Percentiles rank a stretch among this genome's conserved stretches.
These are phyloP conservation scores for Globisporangium rhizosaccharum DNA, from an alignment of 352 stramenopile species.

Conservation along the genomic window DNA sequence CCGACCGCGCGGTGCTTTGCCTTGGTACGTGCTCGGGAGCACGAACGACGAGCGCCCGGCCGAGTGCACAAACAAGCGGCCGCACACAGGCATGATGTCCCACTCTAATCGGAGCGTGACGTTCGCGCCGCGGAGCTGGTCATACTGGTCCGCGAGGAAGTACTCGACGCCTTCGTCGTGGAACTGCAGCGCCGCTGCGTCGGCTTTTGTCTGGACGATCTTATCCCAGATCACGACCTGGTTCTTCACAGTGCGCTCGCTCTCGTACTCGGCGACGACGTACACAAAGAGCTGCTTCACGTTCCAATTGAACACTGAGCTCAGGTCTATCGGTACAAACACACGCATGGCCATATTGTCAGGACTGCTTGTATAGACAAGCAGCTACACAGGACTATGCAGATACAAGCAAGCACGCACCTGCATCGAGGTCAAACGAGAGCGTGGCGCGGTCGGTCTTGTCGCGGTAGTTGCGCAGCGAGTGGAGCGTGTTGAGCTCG, in stretches of 20 bases:
- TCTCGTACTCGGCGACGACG: slow-evolving; percentile 79
- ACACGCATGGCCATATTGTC: neutral
- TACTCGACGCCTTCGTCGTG: slow-evolving; percentile 75
- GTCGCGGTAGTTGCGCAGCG: slow-evolving; percentile 80
- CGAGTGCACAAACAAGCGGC: slow-evolving; percentile 66
- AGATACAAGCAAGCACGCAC: slow-evolving; percentile 18
- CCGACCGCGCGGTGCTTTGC: slow-evolving; percentile 33
- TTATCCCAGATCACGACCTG: slow-evolving; percentile 85
- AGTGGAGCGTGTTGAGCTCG: slow-evolving; percentile 65
- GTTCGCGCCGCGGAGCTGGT: slow-evolving; percentile 71
- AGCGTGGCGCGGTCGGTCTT: slow-evolving; percentile 73
- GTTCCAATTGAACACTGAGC: slow-evolving; percentile 89
- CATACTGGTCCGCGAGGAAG: slow-evolving; percentile 72
- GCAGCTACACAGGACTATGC: neutral
- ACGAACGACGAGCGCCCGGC: slow-evolving; percentile 44
- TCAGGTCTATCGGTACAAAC: slow-evolving; percentile 36
- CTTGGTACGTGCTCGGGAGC: slow-evolving; percentile 62
- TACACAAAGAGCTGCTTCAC: slow-evolving; percentile 89
- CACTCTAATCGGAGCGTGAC: slow-evolving; percentile 80
- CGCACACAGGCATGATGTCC: slow-evolving; percentile 85
- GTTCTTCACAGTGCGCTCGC: slow-evolving; percentile 56
- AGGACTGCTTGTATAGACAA: neutral
- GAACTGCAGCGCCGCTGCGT: slow-evolving; percentile 40
- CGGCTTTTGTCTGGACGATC: slow-evolving; percentile 68
- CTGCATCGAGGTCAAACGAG: slow-evolving; percentile 76